These are phyloP conservation scores for Babesia ovis DNA, from an alignment of 169 alveolate species.

Conservation along the genomic window DNA sequence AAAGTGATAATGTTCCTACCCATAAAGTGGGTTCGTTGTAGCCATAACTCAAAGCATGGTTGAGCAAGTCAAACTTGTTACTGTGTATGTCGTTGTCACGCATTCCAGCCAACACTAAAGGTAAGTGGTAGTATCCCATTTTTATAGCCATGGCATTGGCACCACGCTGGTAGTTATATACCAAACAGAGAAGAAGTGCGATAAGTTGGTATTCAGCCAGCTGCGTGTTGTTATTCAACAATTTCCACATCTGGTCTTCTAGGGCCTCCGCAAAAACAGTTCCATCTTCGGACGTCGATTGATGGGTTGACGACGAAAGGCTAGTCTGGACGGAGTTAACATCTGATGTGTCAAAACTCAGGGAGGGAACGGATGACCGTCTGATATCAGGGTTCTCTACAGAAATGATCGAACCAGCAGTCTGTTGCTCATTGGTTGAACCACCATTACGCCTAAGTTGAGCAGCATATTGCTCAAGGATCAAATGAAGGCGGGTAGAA, in stretches of 20 bases:
- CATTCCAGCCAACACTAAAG: conserved; percentile 49
- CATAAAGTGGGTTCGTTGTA: conserved; percentile 64
- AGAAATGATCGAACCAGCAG: neutral
- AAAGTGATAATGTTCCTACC: conserved; percentile 33
- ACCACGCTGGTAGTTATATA: conserved; percentile 58
- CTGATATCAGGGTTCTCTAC: neutral
- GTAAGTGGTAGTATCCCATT: conserved; percentile 66
- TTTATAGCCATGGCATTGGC: conserved; percentile 60
- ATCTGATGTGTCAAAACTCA: neutral
- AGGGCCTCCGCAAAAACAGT: neutral
- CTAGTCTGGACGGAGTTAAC: neutral
- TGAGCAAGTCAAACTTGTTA: conserved; percentile 39
- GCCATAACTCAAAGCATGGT: conserved; percentile 61
- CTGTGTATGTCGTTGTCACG: conserved; percentile 9
- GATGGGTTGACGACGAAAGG: neutral
- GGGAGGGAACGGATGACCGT: neutral
- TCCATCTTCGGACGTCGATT: neutral
- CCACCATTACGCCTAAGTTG: neutral
- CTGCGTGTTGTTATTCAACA: conserved; percentile 50
- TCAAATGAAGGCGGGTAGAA: conserved; percentile 28
- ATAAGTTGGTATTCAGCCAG: conserved; percentile 44
- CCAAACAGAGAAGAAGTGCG: conserved; percentile 49
- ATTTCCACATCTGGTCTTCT: conserved; percentile 51
- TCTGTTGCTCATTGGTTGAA: conserved; percentile 1
- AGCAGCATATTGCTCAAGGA: conserved; percentile 30